Percentiles rank a stretch among this genome's conserved stretches.
Conservation (phyloP, 2,329 filamentous ascomycete genomes). For the Chaetomium olivaceum region DNA sequence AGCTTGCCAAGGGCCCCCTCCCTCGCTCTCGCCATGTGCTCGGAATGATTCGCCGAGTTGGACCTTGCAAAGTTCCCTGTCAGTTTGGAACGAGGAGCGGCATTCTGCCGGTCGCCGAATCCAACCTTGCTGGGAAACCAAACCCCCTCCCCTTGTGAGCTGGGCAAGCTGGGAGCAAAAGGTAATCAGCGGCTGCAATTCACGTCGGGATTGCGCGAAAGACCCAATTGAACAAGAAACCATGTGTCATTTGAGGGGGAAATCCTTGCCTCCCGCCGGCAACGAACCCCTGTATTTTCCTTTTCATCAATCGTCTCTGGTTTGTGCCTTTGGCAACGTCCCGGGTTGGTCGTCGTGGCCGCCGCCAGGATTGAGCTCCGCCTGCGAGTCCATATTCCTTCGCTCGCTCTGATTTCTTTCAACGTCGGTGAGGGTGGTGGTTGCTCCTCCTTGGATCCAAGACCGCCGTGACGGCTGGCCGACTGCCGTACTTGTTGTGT, state of each 20-base stretch:
- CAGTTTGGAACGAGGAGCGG: background rate
- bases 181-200: background rate
- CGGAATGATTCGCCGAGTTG: background rate
- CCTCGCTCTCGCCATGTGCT: background rate
- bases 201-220: background rate
- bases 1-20: background rate
- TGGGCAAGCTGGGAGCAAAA: background rate
- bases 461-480: background rate
- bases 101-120: background rate
- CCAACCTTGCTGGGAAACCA: background rate
- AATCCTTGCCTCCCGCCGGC: background rate
- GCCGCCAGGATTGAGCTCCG: background rate
- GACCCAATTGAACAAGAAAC: background rate
- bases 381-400: constrained; percentile 1
- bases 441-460: background rate
- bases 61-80: background rate
- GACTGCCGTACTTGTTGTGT: no score
- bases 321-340: background rate
- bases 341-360: background rate
- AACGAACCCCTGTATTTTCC: background rate
- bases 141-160: no score
- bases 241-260: background rate
- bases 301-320: background rate
- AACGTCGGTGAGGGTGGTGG: background rate
- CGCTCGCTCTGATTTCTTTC: background rate